phyloP scores from a whole-genome alignment of 1,284 basidiomycete genomes.

The Ceratobasidium papillatum region DNA sequence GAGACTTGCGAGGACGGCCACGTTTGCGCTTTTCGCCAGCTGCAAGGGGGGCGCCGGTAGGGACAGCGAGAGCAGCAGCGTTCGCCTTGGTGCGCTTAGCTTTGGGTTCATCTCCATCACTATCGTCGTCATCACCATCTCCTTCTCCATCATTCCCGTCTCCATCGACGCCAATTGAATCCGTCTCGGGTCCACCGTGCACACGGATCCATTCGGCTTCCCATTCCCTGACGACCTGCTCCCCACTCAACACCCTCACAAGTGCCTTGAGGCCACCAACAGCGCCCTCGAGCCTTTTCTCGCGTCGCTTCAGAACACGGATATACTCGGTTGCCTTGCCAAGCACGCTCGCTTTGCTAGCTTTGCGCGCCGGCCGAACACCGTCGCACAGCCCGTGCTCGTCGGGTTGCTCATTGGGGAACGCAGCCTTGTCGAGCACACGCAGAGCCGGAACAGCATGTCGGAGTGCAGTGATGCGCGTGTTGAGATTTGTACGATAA shows the following conservation, averaged over 20 bases:
- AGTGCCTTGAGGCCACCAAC: slow-evolving; percentile 74
- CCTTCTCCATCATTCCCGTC: slow-evolving; percentile 60
- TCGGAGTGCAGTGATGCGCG: slow-evolving; percentile 83
- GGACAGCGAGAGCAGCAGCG: slow-evolving; percentile 2
- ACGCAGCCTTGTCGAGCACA: slow-evolving; percentile 60
- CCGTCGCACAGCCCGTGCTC: slow-evolving; percentile 81
- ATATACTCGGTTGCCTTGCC: slow-evolving; percentile 87
- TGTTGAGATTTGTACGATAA: slow-evolving; percentile 90
- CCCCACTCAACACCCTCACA: slow-evolving; percentile 72
- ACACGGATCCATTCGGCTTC: slow-evolving; percentile 70
- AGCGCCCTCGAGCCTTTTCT: slow-evolving; percentile 72
- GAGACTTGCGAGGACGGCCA: slow-evolving; percentile 72
- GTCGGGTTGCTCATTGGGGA: slow-evolving; percentile 65
- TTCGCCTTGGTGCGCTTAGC: slow-evolving; percentile 37
- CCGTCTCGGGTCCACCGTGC: slow-evolving; percentile 72
- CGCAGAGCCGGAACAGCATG: slow-evolving; percentile 84
- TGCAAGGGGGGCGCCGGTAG: slow-evolving; percentile 22
- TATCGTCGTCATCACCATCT: slow-evolving; percentile 60
- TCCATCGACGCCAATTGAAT: slow-evolving; percentile 58
- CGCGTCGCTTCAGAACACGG: slow-evolving; percentile 76
- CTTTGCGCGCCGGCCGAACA: slow-evolving; percentile 82
- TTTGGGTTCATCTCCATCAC: slow-evolving; percentile 57
- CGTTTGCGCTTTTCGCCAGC: slow-evolving; percentile 69
- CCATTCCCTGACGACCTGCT: slow-evolving; percentile 63
- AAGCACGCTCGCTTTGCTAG: slow-evolving; percentile 83